These are phyloP conservation scores for Colletotrichum lini DNA, from an alignment of 2,329 filamentous ascomycete genomes.

Conservation along the genomic window DNA sequence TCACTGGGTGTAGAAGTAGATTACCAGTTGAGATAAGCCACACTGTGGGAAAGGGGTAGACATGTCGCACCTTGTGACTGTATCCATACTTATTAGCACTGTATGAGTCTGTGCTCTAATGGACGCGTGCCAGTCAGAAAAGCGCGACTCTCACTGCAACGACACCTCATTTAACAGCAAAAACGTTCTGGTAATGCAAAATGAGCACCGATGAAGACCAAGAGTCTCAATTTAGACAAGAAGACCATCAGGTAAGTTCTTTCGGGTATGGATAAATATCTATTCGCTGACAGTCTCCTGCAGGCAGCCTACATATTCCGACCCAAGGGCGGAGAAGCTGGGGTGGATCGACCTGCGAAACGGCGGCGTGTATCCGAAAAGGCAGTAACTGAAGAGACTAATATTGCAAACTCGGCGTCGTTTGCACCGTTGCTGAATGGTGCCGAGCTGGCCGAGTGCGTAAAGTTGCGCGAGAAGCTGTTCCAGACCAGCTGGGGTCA, in stretches of 20 bases:
- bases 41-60: background rate
- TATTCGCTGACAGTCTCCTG: slow-evolving; percentile 7
- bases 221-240: slow-evolving; percentile 46
- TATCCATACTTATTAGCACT: fast-evolving
- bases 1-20: background rate
- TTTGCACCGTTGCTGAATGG: slow-evolving; percentile 71
- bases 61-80: background rate
- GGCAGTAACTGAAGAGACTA: slow-evolving; percentile 38
- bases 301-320: slow-evolving; percentile 76
- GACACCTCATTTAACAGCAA: slow-evolving; percentile 8
- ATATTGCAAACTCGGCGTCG: slow-evolving; percentile 42
- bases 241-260: slow-evolving; percentile 60
- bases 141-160: slow-evolving; percentile 25
- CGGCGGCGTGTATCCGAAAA: slow-evolving; percentile 67
- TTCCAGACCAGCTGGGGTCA: slow-evolving; percentile 76
- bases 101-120: slow-evolving; percentile 20
- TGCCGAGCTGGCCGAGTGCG: slow-evolving; percentile 63
- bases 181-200: background rate
- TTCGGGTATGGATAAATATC: background rate
- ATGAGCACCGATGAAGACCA: slow-evolving; percentile 25
- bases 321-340: slow-evolving; percentile 58
- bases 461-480: slow-evolving; percentile 68
- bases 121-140: slow-evolving; percentile 25
- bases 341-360: slow-evolving; percentile 65
- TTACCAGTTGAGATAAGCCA: background rate